phyloP scores from a whole-genome alignment of 202 grass and related monocot species.

The Carex arenaria region DNA sequence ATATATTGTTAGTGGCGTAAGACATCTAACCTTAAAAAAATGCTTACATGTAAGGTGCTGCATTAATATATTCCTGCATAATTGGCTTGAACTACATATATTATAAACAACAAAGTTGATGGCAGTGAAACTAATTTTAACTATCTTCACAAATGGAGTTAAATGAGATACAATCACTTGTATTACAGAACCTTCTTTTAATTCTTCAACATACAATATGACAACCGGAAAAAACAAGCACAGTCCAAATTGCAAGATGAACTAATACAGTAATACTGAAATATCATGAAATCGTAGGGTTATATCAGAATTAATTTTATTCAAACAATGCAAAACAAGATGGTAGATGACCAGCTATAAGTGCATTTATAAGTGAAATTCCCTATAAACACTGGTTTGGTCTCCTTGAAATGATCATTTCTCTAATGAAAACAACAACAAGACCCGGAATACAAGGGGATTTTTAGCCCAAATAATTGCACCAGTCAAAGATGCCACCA shows the following conservation, averaged over 20 bases:
- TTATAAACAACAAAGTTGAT: neutral
- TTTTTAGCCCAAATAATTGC: constrained; percentile 20
- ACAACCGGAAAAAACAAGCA: neutral
- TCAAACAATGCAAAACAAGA: neutral
- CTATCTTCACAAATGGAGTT: neutral
- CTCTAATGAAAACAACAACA: constrained; percentile 21
- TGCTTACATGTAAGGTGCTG: neutral
- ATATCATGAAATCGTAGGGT: neutral
- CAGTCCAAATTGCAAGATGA: neutral
- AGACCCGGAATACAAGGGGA: constrained; percentile 30
- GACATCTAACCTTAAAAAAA: no score
- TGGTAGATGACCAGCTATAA: constrained; percentile 7
- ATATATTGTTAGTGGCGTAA: no score
- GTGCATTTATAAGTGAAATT: constrained; percentile 30
- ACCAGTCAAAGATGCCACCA: constrained; percentile 45
- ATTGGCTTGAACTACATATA: neutral
- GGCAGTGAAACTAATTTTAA: neutral
- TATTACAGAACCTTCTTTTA: neutral
- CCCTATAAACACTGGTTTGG: constrained; percentile 26
- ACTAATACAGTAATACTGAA: neutral
- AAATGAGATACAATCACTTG: neutral
- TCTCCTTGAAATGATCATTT: constrained; percentile 13
- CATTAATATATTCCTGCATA: neutral
- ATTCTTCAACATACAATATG: neutral
- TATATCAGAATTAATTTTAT: neutral